phyloP scores from a whole-genome alignment of 306 rosid genomes.

The Lablab purpureus region DNA sequence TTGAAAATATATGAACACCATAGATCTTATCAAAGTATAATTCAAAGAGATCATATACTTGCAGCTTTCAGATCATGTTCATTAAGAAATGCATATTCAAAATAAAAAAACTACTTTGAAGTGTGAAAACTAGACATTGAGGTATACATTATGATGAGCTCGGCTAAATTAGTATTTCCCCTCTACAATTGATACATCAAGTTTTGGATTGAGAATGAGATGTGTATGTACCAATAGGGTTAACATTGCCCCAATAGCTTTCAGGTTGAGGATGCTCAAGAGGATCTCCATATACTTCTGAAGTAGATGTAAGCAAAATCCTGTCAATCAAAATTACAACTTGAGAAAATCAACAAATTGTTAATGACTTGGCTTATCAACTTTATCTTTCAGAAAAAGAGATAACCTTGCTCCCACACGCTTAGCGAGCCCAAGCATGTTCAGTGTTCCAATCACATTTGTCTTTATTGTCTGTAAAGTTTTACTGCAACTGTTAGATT shows the following conservation, averaged over 20 bases:
- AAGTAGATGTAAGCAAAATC: slow-evolving; percentile 93
- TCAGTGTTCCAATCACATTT: slow-evolving; percentile 88
- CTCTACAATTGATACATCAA: slow-evolving; percentile 1
- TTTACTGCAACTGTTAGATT: slow-evolving; percentile 44
- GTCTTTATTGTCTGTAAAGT: slow-evolving; percentile 86
- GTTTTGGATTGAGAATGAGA: slow-evolving; percentile 23
- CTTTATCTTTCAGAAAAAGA: background rate
- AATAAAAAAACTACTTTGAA: slow-evolving; percentile 34
- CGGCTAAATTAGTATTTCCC: background rate
- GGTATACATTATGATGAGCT: background rate
- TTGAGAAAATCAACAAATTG: slow-evolving; percentile 39
- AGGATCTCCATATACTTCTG: slow-evolving; percentile 97
- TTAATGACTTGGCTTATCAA: slow-evolving; percentile 3
- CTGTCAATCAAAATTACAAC: slow-evolving; percentile 52
- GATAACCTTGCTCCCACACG: slow-evolving; percentile 93
- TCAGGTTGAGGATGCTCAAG: slow-evolving; percentile 93
- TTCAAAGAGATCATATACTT: slow-evolving; percentile 19
- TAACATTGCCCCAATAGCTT: slow-evolving; percentile 94
- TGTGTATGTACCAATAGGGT: slow-evolving; percentile 80
- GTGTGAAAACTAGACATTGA: background rate
- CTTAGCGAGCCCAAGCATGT: slow-evolving; percentile 98
- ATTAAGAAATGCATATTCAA: slow-evolving; percentile 23
- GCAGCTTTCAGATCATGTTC: slow-evolving; percentile 20
- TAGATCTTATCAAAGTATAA: slow-evolving; percentile 5
- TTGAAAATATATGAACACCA: slow-evolving; percentile 20